A percentile compares a stretch with the other conserved stretches of the same genome.
Evolutionary conservation across 352 stramenopile genomes (phyloP).

Genomic region (Phytophthora tentaculata): DNA sequence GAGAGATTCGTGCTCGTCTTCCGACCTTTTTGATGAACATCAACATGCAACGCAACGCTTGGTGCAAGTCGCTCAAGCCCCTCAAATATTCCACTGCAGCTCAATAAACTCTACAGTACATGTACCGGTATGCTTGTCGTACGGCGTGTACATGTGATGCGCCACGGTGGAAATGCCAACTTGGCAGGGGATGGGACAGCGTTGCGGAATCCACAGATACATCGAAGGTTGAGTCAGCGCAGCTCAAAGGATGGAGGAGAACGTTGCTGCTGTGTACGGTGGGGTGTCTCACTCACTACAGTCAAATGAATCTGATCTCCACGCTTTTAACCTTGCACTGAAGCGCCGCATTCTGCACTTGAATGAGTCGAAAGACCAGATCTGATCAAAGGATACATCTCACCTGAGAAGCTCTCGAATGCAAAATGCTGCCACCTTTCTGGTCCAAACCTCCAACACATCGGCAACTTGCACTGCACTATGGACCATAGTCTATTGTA

Average conservation of each 20-base stretch:
- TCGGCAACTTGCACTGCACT: constrained; percentile 6
- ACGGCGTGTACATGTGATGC: constrained; percentile 10
- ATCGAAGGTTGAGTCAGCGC: neutral
- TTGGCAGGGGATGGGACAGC: constrained; percentile 19
- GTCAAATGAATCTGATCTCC: neutral
- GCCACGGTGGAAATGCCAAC: constrained; percentile 20
- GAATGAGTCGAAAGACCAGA: constrained; percentile 1
- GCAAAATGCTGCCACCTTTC: constrained; percentile 15
- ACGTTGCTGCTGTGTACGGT: neutral
- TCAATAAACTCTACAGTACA: neutral
- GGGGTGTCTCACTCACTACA: neutral
- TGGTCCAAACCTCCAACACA: constrained; percentile 8
- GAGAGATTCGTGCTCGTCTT: constrained; percentile 8
- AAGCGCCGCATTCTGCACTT: constrained; percentile 8
- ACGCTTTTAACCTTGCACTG: too few species aligned
- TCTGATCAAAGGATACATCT: constrained; percentile 15
- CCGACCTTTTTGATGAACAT: constrained; percentile 18
- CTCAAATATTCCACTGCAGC: constrained; percentile 14
- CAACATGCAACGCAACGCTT: constrained; percentile 12
- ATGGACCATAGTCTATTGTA: too few species aligned
- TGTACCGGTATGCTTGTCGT: neutral
- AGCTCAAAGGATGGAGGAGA: neutral
- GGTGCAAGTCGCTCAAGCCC: neutral
- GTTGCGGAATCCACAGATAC: neutral
- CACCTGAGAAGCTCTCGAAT: neutral